Conservation (phyloP, 257 asterid genomes). For the Osmanthus fragrans region DNA sequence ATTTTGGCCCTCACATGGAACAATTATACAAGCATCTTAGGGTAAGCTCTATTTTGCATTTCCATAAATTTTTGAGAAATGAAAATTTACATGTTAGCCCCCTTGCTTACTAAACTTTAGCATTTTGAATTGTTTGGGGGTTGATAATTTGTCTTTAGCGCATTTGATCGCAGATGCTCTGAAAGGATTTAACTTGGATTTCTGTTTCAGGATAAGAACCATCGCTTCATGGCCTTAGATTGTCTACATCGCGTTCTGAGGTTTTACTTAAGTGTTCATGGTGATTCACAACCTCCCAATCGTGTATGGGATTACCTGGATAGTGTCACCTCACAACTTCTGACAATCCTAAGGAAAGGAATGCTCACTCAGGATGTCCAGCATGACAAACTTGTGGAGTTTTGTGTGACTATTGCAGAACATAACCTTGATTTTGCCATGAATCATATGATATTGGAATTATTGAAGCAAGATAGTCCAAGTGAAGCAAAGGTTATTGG, state of each 20-base stretch:
- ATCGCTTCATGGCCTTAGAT: conserved; percentile 97
- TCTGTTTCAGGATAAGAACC: conserved; percentile 86
- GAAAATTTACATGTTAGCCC: not conserved
- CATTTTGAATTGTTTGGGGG: not conserved
- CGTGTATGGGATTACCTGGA: conserved; percentile 99
- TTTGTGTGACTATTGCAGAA: conserved; percentile 95
- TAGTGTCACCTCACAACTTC: conserved; percentile 97
- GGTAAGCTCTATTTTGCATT: conserved; percentile 44
- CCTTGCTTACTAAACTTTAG: conserved; percentile 1
- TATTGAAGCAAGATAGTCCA: conserved; percentile 97
- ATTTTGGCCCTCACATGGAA: conserved; percentile 96
- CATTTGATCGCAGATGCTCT: conserved; percentile 10
- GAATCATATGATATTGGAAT: conserved; percentile 91
- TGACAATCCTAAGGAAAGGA: conserved; percentile 86
- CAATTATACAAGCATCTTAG: conserved; percentile 93
- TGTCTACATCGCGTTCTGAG: conserved; percentile 95
- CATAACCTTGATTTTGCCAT: conserved; percentile 98
- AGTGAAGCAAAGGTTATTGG: conserved; percentile 98
- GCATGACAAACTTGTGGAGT: conserved; percentile 95
- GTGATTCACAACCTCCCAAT: conserved; percentile 83
- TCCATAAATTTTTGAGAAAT: conserved; percentile 13
- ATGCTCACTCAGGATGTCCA: conserved; percentile 97
- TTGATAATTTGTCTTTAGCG: not conserved
- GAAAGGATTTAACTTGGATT: conserved; percentile 20
- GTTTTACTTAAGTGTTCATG: conserved; percentile 94